Base-by-base conservation (phyloP, 164 flowering plant species). In the Taxillus chinensis region DNA sequence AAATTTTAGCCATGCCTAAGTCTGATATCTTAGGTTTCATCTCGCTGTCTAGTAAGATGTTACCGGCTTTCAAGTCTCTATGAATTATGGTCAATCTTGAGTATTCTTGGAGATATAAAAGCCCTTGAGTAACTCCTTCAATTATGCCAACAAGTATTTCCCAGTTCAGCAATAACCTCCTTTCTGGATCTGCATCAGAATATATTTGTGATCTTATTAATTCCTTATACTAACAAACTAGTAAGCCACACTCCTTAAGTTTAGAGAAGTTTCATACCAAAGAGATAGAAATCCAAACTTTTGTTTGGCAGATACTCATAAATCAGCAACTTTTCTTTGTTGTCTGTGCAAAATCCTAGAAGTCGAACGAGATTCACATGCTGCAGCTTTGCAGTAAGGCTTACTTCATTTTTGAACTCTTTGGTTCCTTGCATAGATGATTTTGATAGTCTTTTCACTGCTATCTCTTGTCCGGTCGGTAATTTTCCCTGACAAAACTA, bases 91-190 rank as follows among this genome's bases (percentile, higher is more conserved):
- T 76, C 2, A 73, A 50, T 13, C 62, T 70, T 42, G 80, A 77
- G 65, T 77, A 77, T 52, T 73, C 80, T 48, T 77, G 80, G 13
- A 77, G 77, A 43, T 77, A 77, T 39, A 77, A 49, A 38, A 77
- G 77, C 37, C 80, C 80, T 61, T 77, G 80, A 50, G 67, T 68
- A 41, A 76, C 38, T 54, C 79, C 79, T 62, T 76, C 75, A 43
- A 76, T 73, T 50, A 76, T 73, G 4, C 57, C 46, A 37, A 66
- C 64, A 11, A 77, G 66, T 49, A 68, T 65, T 9, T 14, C 11
- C 75, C 77, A 77, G 7, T 74, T 71, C 12, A 74, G n/a, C 1
- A 55, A 14, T 9, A 54, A 13, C 5, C 66, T 42, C n/a, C 59
- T 71, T 5, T 55, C 7, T 7, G 70, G 73, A 45, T 76, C 80